Conservation (phyloP, 192 early-diverging fungal species). For the Backusella parvicylindrica region DNA sequence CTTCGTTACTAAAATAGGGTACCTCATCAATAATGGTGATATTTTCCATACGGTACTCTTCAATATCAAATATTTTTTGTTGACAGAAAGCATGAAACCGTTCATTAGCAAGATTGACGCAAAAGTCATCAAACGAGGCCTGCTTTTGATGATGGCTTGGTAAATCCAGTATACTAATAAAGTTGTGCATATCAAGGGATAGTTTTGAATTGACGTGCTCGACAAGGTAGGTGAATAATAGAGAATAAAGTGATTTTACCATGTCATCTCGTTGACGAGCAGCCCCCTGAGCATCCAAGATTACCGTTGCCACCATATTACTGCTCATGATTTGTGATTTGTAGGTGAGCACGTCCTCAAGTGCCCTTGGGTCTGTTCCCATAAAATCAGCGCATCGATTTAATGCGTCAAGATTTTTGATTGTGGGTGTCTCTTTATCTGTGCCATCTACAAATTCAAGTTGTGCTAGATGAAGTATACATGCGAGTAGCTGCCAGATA, state of each 20-base stretch:
- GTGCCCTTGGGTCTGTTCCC: conserved; percentile 67
- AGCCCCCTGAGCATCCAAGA: conserved; percentile 71
- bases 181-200: conserved; percentile 61
- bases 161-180: conserved; percentile 83
- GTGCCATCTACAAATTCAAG: conserved; percentile 74
- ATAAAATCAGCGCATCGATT: conserved; percentile 76
- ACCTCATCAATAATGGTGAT: conserved; percentile 45
- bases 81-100: conserved; percentile 75
- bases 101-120: conserved; percentile 69
- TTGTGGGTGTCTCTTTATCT: conserved; percentile 67
- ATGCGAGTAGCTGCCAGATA: conserved; percentile 80
- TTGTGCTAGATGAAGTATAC: conserved; percentile 86
- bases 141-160: conserved; percentile 68
- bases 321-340: conserved; percentile 77
- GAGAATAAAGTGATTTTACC: conserved; percentile 72
- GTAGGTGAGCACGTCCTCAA: conserved; percentile 76
- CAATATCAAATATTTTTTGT: conserved; percentile 66
- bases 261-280: conserved; percentile 66
- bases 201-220: conserved; percentile 83
- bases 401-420: conserved; percentile 73
- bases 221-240: conserved; percentile 82
- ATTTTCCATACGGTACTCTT: conserved; percentile 60
- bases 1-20: conserved; percentile 57
- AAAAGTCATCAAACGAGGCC: conserved; percentile 54
- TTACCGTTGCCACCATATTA: conserved; percentile 76